These are phyloP conservation scores for Uronychia binucleata DNA, from an alignment of 73 alveolate species.

Conservation along the genomic window DNA sequence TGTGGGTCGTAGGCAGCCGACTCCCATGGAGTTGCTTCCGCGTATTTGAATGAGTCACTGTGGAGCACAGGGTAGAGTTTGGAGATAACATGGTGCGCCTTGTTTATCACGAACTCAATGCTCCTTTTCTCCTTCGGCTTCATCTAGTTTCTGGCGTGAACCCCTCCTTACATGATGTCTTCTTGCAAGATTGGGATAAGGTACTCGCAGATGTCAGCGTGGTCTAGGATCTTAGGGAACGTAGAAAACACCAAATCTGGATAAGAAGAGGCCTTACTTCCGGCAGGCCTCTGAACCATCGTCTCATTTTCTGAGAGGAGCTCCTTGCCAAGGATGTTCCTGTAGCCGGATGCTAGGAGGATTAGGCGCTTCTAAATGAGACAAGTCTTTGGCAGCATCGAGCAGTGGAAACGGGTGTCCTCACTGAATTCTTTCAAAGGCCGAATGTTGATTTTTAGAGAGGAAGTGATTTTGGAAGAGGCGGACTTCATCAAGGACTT, in stretches of 20 bases:
- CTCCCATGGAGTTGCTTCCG: slow-evolving; percentile 8
- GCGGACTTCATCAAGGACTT: slow-evolving; percentile 16
- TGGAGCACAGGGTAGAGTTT: slow-evolving; percentile 60
- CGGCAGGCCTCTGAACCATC: slow-evolving; percentile 31
- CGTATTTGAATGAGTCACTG: slow-evolving; percentile 36
- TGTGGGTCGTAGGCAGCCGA: slow-evolving; percentile 48
- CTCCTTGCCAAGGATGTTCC: slow-evolving; percentile 63
- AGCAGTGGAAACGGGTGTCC: slow-evolving; percentile 31
- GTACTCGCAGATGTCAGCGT: slow-evolving; percentile 56
- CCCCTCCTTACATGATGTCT: background rate
- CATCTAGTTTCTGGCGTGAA: background rate
- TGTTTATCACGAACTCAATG: background rate
- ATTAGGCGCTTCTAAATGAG: slow-evolving; percentile 41
- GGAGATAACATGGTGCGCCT: slow-evolving; percentile 6
- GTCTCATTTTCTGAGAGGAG: background rate
- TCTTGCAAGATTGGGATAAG: slow-evolving; percentile 16
- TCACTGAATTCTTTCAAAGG: slow-evolving; percentile 41
- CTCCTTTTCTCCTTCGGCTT: background rate
- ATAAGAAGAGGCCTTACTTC: slow-evolving; percentile 2
- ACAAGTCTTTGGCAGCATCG: slow-evolving; percentile 55
- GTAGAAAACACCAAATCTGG: slow-evolving; percentile 33
- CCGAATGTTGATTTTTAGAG: slow-evolving; percentile 4
- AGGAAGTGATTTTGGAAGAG: slow-evolving; percentile 15
- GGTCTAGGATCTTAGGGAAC: slow-evolving; percentile 62
- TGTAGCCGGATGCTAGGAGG: slow-evolving; percentile 44